Conservation (phyloP, 345 rosid species). For the Syzygium grande region DNA sequence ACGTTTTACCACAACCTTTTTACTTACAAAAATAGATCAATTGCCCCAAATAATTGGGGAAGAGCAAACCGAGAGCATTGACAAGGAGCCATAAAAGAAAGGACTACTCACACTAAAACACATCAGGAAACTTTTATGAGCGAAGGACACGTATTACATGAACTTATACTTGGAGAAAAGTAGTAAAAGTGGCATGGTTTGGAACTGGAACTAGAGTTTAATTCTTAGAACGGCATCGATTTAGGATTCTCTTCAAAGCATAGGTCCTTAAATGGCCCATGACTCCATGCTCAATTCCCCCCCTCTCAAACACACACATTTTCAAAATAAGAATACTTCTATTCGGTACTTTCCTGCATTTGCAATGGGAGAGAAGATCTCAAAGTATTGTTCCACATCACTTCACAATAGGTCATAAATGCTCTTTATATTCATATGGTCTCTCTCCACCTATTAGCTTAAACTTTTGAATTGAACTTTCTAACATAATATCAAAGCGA, state of each 20-base stretch:
- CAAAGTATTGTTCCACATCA: rapidly evolving
- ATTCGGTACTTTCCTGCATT: neutral
- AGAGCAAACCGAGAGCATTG: neutral
- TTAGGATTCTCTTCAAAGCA: neutral
- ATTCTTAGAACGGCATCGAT: neutral
- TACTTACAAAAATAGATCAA: neutral
- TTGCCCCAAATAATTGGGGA: neutral
- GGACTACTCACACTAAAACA: neutral
- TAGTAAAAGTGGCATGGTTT: neutral
- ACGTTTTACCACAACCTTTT: neutral
- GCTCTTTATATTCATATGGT: too few species aligned
- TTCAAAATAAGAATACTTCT: neutral
- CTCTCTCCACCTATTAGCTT: too few species aligned
- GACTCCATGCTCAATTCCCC: neutral
- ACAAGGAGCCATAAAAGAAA: neutral
- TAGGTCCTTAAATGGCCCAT: neutral
- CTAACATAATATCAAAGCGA: too few species aligned
- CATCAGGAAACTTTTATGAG: neutral
- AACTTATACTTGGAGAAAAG: neutral
- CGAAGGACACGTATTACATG: neutral
- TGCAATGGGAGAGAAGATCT: neutral
- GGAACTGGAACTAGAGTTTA: neutral
- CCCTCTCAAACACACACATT: neutral
- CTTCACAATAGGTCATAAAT: rapidly evolving
- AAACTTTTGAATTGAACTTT: too few species aligned